These are phyloP conservation scores for Solanum dulcamara DNA, from an alignment of 257 asterid genomes.

Conservation along the genomic window DNA sequence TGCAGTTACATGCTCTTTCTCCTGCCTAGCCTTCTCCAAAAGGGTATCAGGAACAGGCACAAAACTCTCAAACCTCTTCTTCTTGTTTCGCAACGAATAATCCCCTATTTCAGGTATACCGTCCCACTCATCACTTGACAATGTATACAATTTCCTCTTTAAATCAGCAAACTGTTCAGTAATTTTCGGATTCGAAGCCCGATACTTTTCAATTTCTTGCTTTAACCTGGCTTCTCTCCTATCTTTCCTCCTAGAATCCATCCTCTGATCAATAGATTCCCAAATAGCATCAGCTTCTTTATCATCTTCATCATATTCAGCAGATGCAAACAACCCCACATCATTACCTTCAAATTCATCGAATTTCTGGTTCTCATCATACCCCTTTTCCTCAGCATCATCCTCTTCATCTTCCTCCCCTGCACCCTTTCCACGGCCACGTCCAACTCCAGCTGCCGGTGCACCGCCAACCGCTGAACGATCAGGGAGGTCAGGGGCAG, in stretches of 20 bases:
- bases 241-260: conserved; percentile 87
- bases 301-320: conserved; percentile 93
- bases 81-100: conserved; percentile 69
- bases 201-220: conserved; percentile 82
- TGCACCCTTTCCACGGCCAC: conserved; percentile 55
- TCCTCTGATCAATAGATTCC: conserved; percentile 75
- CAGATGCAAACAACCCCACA: conserved; percentile 83
- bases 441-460: conserved; percentile 34
- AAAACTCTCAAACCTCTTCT: conserved; percentile 84
- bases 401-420: conserved; percentile 81
- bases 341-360: conserved; percentile 93
- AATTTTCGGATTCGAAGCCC: conserved; percentile 81
- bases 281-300: conserved; percentile 83
- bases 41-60: conserved; percentile 86
- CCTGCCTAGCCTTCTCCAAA: conserved; percentile 91
- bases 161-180: conserved; percentile 88
- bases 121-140: conserved; percentile 77
- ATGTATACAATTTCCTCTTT: conserved; percentile 59
- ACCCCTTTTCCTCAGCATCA: conserved; percentile 67
- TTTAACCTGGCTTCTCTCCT: conserved; percentile 90
- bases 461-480: conserved; percentile 41
- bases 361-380: conserved; percentile 85
- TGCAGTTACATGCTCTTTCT: conserved; percentile 77
- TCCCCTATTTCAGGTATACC: conserved; percentile 87
- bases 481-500: conserved; percentile 83